These are phyloP conservation scores for Kwoniella sp. DNA, from an alignment of 768 basidiomycete genomes.

Conservation along the genomic window DNA sequence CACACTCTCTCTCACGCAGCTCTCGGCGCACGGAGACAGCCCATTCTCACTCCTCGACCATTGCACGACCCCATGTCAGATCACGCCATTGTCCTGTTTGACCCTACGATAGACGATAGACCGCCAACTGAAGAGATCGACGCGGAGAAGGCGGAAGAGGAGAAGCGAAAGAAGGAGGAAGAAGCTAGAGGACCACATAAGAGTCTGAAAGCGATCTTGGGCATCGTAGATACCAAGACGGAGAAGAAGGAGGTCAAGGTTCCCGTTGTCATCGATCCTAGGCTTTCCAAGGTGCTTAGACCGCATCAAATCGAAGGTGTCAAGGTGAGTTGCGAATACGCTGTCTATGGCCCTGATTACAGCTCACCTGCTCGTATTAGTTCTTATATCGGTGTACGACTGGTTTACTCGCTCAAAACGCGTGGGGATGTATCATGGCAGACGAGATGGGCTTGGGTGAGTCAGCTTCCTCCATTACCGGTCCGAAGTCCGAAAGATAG, in stretches of 20 bases:
- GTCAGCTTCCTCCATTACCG: slow-evolving; percentile 35
- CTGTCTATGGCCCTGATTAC: not conserved
- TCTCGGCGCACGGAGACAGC: slow-evolving; percentile 66
- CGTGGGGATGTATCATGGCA: slow-evolving; percentile 91
- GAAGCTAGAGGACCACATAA: slow-evolving; percentile 70
- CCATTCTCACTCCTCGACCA: slow-evolving; percentile 66
- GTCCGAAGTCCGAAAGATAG: too few species aligned
- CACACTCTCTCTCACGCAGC: slow-evolving; percentile 68
- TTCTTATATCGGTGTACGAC: slow-evolving; percentile 95
- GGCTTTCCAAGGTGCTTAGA: slow-evolving; percentile 78
- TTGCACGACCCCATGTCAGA: slow-evolving; percentile 97
- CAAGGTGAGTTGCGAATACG: slow-evolving; percentile 63
- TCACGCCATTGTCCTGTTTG: slow-evolving; percentile 94
- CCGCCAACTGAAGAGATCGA: slow-evolving; percentile 38
- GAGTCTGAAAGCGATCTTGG: slow-evolving; percentile 67
- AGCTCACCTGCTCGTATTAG: slow-evolving; percentile 58
- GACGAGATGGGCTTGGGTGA: slow-evolving; percentile 94
- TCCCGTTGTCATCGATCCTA: slow-evolving; percentile 94
- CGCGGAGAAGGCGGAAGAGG: slow-evolving; percentile 20
- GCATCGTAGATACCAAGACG: slow-evolving; percentile 59
- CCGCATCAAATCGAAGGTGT: slow-evolving; percentile 99
- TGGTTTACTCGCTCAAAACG: slow-evolving; percentile 86
- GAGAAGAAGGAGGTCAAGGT: slow-evolving; percentile 74
- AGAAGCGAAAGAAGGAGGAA: slow-evolving; percentile 26
- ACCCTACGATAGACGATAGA: slow-evolving; percentile 86